Evolutionary conservation across 1,284 basidiomycete species (phyloP).

Genomic region (Rhizoctonia solani): DNA sequence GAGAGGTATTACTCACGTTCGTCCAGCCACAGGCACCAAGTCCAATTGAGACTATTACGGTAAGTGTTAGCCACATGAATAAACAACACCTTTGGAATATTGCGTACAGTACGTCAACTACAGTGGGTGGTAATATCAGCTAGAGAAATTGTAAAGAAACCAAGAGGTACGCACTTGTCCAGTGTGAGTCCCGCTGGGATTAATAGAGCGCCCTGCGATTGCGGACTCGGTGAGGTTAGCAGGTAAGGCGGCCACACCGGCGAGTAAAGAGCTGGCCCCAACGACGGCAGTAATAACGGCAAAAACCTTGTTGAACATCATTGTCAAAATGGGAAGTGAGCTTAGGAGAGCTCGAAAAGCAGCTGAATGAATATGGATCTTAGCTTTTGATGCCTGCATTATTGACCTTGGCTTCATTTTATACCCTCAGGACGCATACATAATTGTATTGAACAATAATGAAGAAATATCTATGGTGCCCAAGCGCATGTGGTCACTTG

Average conservation of each 20-base stretch:
- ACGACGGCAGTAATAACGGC: slow-evolving; percentile 4
- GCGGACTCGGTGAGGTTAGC: background rate
- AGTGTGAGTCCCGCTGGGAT: slow-evolving; percentile 24
- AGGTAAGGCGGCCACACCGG: slow-evolving; percentile 20
- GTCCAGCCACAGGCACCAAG: slow-evolving; percentile 27
- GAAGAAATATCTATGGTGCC: no score
- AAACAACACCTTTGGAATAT: no score
- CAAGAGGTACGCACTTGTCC: slow-evolving; percentile 12
- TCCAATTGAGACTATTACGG: slow-evolving; percentile 12
- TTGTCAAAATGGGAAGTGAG: no score
- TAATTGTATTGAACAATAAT: no score
- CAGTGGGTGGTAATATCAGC: no score
- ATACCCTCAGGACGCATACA: no score
- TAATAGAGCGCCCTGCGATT: slow-evolving; percentile 13
- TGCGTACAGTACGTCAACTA: slow-evolving; percentile 29
- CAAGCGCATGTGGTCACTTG: no score
- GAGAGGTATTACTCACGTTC: slow-evolving; percentile 7
- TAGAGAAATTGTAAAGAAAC: no score
- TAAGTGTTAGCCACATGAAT: background rate
- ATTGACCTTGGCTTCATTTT: no score
- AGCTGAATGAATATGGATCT: background rate
- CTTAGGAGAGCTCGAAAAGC: background rate
- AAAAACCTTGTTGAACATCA: slow-evolving; percentile 7
- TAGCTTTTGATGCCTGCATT: slow-evolving; percentile 15
- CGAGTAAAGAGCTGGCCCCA: slow-evolving; percentile 17